Percentiles rank a stretch among this genome's conserved stretches.
Evolutionary conservation across 306 rosid species (phyloP).

Genomic region (Lupinus albus): DNA sequence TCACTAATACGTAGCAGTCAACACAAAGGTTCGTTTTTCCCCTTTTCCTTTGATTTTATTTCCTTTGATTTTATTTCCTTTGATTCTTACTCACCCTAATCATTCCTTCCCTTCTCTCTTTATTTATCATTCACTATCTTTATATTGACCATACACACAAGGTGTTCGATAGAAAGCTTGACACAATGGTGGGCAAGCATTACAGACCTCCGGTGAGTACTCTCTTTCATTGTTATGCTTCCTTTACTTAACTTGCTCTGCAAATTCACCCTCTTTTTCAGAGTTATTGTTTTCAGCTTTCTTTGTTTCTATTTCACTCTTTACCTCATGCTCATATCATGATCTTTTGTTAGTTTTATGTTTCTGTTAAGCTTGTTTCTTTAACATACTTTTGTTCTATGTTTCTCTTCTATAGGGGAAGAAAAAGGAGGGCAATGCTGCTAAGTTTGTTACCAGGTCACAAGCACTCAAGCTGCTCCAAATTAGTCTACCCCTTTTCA

Average conservation of each 20-base stretch:
- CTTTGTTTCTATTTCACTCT: background rate
- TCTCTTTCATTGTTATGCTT: background rate
- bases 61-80: too few relatives aligned
- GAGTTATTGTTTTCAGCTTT: background rate
- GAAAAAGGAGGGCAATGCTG: conserved; percentile 97
- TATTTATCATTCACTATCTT: too few relatives aligned
- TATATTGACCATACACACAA: too few relatives aligned
- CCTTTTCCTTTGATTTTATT: too few relatives aligned
- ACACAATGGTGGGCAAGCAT: conserved; percentile 79
- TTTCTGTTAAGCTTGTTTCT: background rate
- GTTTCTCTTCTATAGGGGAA: conserved; percentile 57
- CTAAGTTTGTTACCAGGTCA: conserved; percentile 78
- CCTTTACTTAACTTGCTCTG: background rate
- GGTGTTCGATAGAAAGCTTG: too few relatives aligned
- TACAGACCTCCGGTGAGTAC: conserved; percentile 80
- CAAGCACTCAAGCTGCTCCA: conserved; percentile 88
- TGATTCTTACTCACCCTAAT: too few relatives aligned
- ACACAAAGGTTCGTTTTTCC: too few relatives aligned
- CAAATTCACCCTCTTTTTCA: background rate
- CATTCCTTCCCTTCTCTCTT: too few relatives aligned
- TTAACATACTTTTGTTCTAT: background rate
- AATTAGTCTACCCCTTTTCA: conserved; percentile 77
- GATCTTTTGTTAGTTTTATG: background rate
- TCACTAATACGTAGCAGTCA: too few relatives aligned
- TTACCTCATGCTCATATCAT: background rate